Evolutionary conservation across 208 protist species (phyloP).

Genomic region (Novymonas esmeraldas): DNA sequence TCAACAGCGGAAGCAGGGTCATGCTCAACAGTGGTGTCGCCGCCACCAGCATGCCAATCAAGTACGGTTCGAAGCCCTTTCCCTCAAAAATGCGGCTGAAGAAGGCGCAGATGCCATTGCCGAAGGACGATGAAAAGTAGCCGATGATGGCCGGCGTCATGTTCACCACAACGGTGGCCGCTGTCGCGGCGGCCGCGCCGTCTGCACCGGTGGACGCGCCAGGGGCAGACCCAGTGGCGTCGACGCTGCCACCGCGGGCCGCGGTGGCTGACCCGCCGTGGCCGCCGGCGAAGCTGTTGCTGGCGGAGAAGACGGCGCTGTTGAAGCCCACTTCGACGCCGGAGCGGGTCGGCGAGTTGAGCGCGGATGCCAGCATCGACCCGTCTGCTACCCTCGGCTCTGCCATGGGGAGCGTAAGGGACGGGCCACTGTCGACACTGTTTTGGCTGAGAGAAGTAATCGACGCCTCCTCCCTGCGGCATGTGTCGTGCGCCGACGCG

Average conservation of each 20-base stretch:
- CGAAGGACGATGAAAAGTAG: constrained; percentile 55
- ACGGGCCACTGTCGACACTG: background rate
- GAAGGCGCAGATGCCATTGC: constrained; percentile 36
- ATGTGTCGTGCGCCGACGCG: background rate
- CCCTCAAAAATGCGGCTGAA: constrained; percentile 42
- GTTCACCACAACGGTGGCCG: background rate
- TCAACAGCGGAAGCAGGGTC: constrained; percentile 46
- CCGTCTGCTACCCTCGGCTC: constrained; percentile 10
- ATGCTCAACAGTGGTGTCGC: constrained; percentile 37
- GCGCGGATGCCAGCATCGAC: constrained; percentile 1
- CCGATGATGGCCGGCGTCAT: constrained; percentile 25
- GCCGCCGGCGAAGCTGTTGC: constrained; percentile 13
- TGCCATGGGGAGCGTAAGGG: constrained; percentile 4
- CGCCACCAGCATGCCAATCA: constrained; percentile 43
- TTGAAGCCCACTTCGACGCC: constrained; percentile 4
- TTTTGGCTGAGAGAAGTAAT: background rate
- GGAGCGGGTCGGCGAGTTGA: constrained; percentile 7
- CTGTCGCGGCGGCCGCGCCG: background rate
- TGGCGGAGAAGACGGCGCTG: constrained; percentile 15
- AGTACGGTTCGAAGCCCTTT: constrained; percentile 35
- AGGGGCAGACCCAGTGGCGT: background rate
- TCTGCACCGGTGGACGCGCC: background rate
- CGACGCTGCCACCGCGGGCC: background rate
- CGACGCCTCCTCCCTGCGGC: background rate
- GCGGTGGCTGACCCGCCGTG: background rate